These are phyloP conservation scores for Parathielavia hyrcaniae DNA, from an alignment of 495 filamentous ascomycete species.

Conservation along the genomic window DNA sequence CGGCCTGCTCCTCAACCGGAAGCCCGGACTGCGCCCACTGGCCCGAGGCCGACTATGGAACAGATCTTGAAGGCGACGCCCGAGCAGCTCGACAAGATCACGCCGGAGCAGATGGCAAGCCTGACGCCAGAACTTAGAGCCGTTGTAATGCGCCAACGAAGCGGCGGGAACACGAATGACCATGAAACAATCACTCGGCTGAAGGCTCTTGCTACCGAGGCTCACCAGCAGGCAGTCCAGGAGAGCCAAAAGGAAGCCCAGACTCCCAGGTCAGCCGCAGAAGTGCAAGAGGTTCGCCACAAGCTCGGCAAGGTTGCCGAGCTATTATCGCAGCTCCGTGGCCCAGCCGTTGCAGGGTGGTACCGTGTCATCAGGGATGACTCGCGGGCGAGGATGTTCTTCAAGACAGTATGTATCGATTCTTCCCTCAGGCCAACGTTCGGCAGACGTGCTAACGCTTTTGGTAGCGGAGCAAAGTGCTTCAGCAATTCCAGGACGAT, in stretches of 20 bases:
- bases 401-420: slow-evolving; percentile 38
- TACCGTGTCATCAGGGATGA: slow-evolving; percentile 41
- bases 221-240: slow-evolving; percentile 25
- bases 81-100: slow-evolving; percentile 6
- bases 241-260: slow-evolving; percentile 21
- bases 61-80: slow-evolving; percentile 5
- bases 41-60: slow-evolving; percentile 2
- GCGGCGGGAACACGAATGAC: slow-evolving; percentile 10
- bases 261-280: slow-evolving; percentile 37
- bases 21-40: not conserved
- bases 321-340: slow-evolving; percentile 35
- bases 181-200: slow-evolving; percentile 31
- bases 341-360: slow-evolving; percentile 33
- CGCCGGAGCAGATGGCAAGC: slow-evolving; percentile 46
- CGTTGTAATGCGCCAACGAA: slow-evolving; percentile 35
- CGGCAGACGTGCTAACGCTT: slow-evolving; percentile 23
- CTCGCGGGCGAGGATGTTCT: slow-evolving; percentile 40
- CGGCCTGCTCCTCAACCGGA: slow-evolving; percentile 22
- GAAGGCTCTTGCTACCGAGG: slow-evolving; percentile 32
- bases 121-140: slow-evolving; percentile 48
- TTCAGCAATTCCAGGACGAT: slow-evolving; percentile 55
- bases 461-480: slow-evolving; percentile 50
- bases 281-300: slow-evolving; percentile 30
- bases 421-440: not conserved
- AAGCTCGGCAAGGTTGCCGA: slow-evolving; percentile 31